phyloP scores from a whole-genome alignment of 2,329 filamentous ascomycete genomes.

The Botryotinia convoluta region DNA sequence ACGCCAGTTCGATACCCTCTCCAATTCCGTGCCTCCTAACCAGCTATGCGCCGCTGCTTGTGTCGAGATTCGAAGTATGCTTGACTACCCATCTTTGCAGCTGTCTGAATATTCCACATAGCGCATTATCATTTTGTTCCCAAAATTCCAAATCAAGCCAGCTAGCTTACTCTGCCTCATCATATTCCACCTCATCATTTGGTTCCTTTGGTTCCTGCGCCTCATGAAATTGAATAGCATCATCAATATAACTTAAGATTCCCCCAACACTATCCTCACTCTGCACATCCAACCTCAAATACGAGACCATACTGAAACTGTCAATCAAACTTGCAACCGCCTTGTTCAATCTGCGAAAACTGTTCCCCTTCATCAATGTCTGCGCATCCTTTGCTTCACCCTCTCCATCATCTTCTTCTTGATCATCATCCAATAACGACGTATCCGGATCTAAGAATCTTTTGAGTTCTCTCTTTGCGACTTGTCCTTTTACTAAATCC shows the following conservation, averaged over 20 bases:
- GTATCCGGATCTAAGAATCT: slow-evolving; percentile 86
- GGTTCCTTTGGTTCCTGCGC: slow-evolving; percentile 88
- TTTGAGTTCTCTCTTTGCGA: slow-evolving; percentile 84
- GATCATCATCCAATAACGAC: slow-evolving; percentile 63
- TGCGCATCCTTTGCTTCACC: slow-evolving; percentile 59
- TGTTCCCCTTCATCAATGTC: slow-evolving; percentile 75
- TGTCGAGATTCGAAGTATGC: not conserved
- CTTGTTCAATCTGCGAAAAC: slow-evolving; percentile 79
- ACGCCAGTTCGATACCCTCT: slow-evolving; percentile 17
- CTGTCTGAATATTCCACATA: not conserved
- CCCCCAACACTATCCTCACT: slow-evolving; percentile 87
- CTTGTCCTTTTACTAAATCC: slow-evolving; percentile 89
- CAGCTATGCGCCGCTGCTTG: slow-evolving; percentile 12
- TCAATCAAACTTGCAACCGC: slow-evolving; percentile 91
- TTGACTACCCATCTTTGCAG: not conserved
- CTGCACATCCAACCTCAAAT: slow-evolving; percentile 82
- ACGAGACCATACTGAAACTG: slow-evolving; percentile 97
- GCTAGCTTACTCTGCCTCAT: slow-evolving; percentile 38
- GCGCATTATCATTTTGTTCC: not conserved
- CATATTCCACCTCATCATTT: slow-evolving; percentile 57
- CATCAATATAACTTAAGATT: slow-evolving; percentile 88
- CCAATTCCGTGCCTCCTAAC: slow-evolving; percentile 4
- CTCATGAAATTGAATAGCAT: slow-evolving; percentile 90
- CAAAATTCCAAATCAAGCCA: not conserved
- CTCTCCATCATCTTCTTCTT: slow-evolving; percentile 46